Evolutionary conservation across 148 eudicot species (phyloP).

Genomic region (Chenopodium suecicum): DNA sequence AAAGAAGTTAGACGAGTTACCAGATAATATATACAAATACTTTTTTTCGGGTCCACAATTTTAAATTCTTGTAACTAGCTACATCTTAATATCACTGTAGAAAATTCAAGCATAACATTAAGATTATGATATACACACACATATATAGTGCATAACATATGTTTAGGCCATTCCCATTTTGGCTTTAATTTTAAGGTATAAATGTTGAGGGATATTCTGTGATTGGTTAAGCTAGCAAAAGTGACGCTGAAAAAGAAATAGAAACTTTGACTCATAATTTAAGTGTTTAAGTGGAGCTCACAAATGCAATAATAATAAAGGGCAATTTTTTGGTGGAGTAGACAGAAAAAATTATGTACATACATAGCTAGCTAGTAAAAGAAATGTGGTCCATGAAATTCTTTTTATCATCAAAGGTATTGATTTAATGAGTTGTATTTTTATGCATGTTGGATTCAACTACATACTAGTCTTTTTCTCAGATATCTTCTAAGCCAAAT

Average conservation of each 20-base stretch:
- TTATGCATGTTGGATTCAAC: constrained; percentile 19
- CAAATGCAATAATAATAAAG: constrained; percentile 7
- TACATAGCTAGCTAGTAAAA: constrained; percentile 13
- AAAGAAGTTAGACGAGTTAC: neutral
- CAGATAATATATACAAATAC: neutral
- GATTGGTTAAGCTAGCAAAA: constrained; percentile 1
- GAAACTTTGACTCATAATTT: neutral
- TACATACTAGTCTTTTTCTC: constrained; percentile 20
- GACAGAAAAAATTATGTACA: neutral
- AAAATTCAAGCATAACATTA: no score
- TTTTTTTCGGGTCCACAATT: neutral
- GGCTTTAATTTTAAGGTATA: neutral
- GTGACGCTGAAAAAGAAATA: constrained; percentile 6
- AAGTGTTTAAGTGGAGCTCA: constrained; percentile 17
- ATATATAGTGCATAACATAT: neutral
- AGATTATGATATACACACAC: neutral
- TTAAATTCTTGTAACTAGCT: neutral
- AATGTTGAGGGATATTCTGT: neutral
- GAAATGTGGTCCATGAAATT: constrained; percentile 17
- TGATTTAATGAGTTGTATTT: neutral
- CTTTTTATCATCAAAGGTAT: constrained; percentile 20
- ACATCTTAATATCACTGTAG: no score
- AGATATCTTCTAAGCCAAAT: constrained; percentile 14
- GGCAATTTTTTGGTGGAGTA: constrained; percentile 13
- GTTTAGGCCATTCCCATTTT: constrained; percentile 3